These are phyloP conservation scores for Purpureocillium lavendulum DNA, from an alignment of 2,329 filamentous ascomycete species.

Conservation along the genomic window DNA sequence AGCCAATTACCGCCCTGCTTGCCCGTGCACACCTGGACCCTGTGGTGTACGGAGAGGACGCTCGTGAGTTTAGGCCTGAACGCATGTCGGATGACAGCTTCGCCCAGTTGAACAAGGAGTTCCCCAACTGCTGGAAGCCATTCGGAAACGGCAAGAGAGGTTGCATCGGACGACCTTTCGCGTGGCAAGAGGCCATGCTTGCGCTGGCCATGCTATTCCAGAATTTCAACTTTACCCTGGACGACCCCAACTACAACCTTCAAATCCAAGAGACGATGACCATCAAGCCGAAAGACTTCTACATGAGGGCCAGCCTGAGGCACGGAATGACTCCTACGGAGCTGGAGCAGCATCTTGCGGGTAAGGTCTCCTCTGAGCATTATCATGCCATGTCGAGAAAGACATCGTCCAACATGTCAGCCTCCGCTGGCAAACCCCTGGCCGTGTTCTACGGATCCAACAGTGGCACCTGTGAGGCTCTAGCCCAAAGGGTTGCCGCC, in stretches of 20 bases:
- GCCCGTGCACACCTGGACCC: constrained; percentile 52
- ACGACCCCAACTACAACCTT: constrained; percentile 52
- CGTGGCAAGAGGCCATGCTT: constrained; percentile 64
- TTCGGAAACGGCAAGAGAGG: constrained; percentile 65
- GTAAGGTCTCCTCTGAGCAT: constrained; percentile 11
- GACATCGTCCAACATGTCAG: background rate
- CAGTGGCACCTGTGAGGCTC: constrained; percentile 64
- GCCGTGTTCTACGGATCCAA: constrained; percentile 69
- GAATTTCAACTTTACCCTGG: constrained; percentile 59
- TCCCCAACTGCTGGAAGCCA: constrained; percentile 59
- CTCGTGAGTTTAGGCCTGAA: constrained; percentile 59
- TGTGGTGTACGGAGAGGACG: constrained; percentile 55
- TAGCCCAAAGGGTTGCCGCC: constrained; percentile 54
- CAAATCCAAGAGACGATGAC: constrained; percentile 49
- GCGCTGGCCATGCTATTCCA: constrained; percentile 57
- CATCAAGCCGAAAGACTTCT: constrained; percentile 55
- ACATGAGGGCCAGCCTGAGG: constrained; percentile 49
- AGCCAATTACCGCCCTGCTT: constrained; percentile 41
- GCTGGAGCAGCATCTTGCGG: constrained; percentile 36
- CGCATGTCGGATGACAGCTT: constrained; percentile 65
- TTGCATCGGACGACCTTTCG: constrained; percentile 67
- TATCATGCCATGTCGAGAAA: constrained; percentile 3
- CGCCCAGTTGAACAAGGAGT: constrained; percentile 49
- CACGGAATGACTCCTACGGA: constrained; percentile 35
- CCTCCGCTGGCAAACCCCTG: constrained; percentile 32